Base-by-base conservation (phyloP, 495 filamentous ascomycete species). In the Daldinia childiae region DNA sequence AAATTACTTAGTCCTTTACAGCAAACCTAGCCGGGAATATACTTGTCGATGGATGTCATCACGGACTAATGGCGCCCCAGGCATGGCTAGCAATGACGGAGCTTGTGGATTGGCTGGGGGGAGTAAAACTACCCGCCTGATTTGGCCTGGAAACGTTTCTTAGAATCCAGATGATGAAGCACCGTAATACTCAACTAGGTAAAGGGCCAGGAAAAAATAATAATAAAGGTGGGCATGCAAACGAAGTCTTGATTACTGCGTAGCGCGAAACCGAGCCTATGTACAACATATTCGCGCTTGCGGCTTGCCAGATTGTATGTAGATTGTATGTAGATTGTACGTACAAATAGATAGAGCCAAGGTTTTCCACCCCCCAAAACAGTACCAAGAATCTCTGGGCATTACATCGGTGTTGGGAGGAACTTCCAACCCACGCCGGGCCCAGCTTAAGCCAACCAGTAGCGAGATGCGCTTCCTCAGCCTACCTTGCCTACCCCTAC, bases 11-110 rank as follows among this genome's bases (percentile, higher is more conserved):
- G 64, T 73, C 66, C 71, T 68, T 69, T 66, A 69, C 66, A 69
- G 71, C 71, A 73, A 73, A 73, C 71, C 71, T 73, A 73, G 71
- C 71, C 71, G 71, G 71, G 71, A 73, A 73, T 73, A 73, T 73
- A 73, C 66, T 52, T 73, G 71, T 73, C 26, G 71, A 73, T 73
- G 66, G 66, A 73, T 73, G 71, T 73, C 71, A 73, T 73, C 71
- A 73, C 71, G 71, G 71, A 66, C 71, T 73, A 73, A 73, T 73
- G 71, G 71, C 71, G 61, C 61, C 52, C 70, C 66, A 73, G 65
- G 43, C 39, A 69, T 73, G 71, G 69, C 62, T 73, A 69, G 65
- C 71, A 69, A 69, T 73, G 70, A 73, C 70, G 71, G 66, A 66
- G 65, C 61, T 52, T 61, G 66, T 73, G 71, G 71, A 69, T 73